Conservation (phyloP, 1,284 basidiomycete species). For the Sporisorium sorghi region DNA sequence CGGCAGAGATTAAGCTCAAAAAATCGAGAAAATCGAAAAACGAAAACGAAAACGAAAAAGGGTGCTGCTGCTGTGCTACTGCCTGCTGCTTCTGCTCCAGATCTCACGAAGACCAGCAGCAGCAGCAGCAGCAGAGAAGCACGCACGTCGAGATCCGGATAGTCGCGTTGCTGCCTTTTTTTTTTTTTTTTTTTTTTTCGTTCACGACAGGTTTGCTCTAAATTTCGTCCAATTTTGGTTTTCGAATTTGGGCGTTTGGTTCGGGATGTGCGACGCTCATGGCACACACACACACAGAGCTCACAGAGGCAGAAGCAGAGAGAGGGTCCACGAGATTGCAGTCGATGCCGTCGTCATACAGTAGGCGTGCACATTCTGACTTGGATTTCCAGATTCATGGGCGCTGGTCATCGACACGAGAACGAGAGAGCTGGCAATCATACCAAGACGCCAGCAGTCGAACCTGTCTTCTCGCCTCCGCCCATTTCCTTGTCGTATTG, state of each 20-base stretch:
- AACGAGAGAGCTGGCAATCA: neutral
- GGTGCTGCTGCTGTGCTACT: neutral
- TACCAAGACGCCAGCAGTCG: too few relatives aligned
- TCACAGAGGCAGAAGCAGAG: too few relatives aligned
- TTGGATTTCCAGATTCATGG: slow-evolving; percentile 2
- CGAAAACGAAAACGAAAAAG: slow-evolving; percentile 1
- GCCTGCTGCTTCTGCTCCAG: neutral
- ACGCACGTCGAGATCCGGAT: neutral
- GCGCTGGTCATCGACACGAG: neutral
- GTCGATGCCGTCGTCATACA: neutral
- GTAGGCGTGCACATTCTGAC: neutral
- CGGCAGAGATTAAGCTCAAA: slow-evolving; percentile 3
- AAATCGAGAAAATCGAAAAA: neutral
- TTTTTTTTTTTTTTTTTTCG: neutral
- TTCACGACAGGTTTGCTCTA: too few relatives aligned
- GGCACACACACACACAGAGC: too few relatives aligned
- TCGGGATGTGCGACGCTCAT: neutral
- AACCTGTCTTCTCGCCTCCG: neutral
- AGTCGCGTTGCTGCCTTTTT: slow-evolving; percentile 8
- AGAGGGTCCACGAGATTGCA: neutral
- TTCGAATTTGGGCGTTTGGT: neutral
- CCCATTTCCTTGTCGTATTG: neutral
- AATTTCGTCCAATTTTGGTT: neutral
- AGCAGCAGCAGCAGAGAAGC: neutral
- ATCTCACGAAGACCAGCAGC: neutral